Base-by-base conservation (phyloP, 768 basidiomycete species). In the Naematelia encephala region DNA sequence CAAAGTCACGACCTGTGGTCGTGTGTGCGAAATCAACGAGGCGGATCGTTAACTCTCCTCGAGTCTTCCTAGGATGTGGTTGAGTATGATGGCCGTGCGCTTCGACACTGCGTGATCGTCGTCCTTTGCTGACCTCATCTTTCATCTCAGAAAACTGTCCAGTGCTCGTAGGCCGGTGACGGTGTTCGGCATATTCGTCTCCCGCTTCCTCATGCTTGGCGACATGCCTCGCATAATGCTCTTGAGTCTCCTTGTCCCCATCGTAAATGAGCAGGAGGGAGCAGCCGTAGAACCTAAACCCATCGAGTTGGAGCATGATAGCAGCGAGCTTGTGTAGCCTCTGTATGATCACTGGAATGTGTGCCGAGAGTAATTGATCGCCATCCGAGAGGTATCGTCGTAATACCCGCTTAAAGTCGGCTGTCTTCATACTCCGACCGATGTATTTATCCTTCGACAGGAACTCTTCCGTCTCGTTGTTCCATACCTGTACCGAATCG, bases 1-100 rank as follows among this genome's bases (percentile, higher is more conserved):
- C 77, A 84, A 90, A 98, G 77, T 99, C 96, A 22, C 82, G 82
- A 12, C 96, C 96, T 1, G 93, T 97, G 8, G 92, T 97, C 52
- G 96, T 97, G 73, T 97, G 94, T 12, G 94, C 96, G 79, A 99
- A 99, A 78, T 99, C 96, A 56, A 99, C 96, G 52, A 99, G 86
- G 30, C 93, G 90, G 62, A 99, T 89, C 72, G 90, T 91, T 60
- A 98, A 84, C 74, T 96, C 94, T 28, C 96, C 96, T 22, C 90
- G 81, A 14, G 34, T 57, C 26, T 60, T 56, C 11, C 21, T 3
- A 30, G 49, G 19, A 21, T 54, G 54, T 1, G 60, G 46, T 1
- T 48, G 42, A 19, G 14, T 23, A 22, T 19, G 43, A 52, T 52
- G 53, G 25, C 12, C 14, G 49, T 62, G 66, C 3, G 54, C 16